Conservation (phyloP, 805 yeast genomes). For the Candida pseudoglaebosa region DNA sequence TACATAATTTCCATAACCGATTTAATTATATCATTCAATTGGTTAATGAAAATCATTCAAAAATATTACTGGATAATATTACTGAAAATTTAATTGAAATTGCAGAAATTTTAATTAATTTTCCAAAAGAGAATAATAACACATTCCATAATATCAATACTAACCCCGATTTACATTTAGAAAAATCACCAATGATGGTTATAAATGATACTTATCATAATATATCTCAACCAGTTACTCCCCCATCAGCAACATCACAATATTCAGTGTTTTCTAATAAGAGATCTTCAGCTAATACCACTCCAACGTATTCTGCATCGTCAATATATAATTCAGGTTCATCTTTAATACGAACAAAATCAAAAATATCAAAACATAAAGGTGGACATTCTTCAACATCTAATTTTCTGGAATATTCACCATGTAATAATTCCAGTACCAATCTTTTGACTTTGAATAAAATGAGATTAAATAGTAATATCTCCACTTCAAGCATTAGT, state of each 20-base stretch:
- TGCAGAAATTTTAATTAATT: constrained; percentile 24
- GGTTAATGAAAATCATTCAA: constrained; percentile 21
- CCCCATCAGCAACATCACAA: constrained; percentile 42
- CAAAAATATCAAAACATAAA: constrained; percentile 3
- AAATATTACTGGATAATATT: constrained; percentile 11
- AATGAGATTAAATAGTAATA: neutral
- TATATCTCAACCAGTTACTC: constrained; percentile 26
- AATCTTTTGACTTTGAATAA: constrained; percentile 1
- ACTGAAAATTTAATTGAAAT: constrained; percentile 17
- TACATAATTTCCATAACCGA: constrained; percentile 20
- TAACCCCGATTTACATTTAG: constrained; percentile 1
- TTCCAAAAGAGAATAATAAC: constrained; percentile 11
- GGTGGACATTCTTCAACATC: constrained; percentile 4
- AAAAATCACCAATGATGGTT: constrained; percentile 4
- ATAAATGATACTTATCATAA: constrained; percentile 1
- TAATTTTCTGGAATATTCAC: constrained; percentile 4
- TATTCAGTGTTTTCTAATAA: constrained; percentile 33
- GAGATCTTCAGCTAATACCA: constrained; percentile 13
- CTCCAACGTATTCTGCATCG: constrained; percentile 2
- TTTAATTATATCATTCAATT: constrained; percentile 11
- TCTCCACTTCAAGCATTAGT: neutral
- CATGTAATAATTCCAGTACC: constrained; percentile 2
- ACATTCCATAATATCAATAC: constrained; percentile 2
- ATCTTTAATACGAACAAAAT: constrained; percentile 3
- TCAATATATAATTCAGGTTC: constrained; percentile 5